Base-by-base conservation (phyloP, 1,284 basidiomycete genomes). In the Heterobasidion occidentale region DNA sequence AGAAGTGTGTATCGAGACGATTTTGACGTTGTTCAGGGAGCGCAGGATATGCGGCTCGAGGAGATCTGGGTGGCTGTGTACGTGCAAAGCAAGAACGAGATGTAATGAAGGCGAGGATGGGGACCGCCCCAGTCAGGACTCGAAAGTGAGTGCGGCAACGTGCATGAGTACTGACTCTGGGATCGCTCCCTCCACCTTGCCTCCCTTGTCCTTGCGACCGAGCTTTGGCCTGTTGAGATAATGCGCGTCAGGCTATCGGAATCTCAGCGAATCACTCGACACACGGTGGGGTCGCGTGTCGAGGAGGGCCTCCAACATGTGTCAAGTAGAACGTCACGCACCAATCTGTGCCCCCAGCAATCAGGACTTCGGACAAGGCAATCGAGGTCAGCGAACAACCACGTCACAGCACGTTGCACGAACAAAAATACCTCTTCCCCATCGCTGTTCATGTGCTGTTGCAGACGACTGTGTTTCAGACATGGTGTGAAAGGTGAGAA, bases 271-370 rank as follows among this genome's bases (percentile, higher is more conserved):
- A 54, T 42, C 49, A 36, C 34, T 46, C 51, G 42, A 51, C 46
- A 35, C 47, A 47, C 54, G 6, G 27, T 27, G 27, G 27, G 27
- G 27, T 27, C 27, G 27, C 27, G 27, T 27, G 27, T 27, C 27
- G 27, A 27, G 4, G 27, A 27, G 27, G 27, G 27, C 27, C 27
- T 5, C 4, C 27, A 27, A 27, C 27, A 27, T 27, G 27, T 36
- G 7, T 20, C 51, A 17, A 19, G 12, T 33, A 14, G 47, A 42
- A 38, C 45, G 49, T 36, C 35, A 74, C 80, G 64, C 70, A 88
- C 90, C 91, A 93, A 73, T 92, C 90, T 48, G 88, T 92, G 56
- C 90, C 91, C 51, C 90, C 90, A 62, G 85, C 88, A 61, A 93
- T 84, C 62, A 93, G 70, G 53, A 93, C 91, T 92, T 57, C 52